Evolutionary conservation across 495 filamentous ascomycete genomes (phyloP).

Genomic region (Echria macrotheca): DNA sequence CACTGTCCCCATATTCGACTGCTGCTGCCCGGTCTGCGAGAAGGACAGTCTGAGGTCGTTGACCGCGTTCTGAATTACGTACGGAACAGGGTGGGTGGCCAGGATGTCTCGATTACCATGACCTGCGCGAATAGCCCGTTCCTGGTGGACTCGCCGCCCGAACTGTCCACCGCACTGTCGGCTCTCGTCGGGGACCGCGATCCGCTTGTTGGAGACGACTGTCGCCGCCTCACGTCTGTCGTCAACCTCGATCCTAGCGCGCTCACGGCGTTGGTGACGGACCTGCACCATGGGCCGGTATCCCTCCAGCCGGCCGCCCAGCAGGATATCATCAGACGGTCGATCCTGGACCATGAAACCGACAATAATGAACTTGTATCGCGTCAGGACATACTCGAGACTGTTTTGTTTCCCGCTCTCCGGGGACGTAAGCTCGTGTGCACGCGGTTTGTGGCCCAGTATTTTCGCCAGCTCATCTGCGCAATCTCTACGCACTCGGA

Average conservation of each 20-base stretch:
- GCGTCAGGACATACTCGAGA: constrained; percentile 28
- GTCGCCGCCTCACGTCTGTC: constrained; percentile 23
- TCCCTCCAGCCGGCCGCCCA: constrained; percentile 25
- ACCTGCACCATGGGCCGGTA: constrained; percentile 34
- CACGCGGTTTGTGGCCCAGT: constrained; percentile 29
- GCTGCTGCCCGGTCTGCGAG: constrained; percentile 17
- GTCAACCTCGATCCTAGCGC: constrained; percentile 39
- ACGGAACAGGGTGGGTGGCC: constrained; percentile 15
- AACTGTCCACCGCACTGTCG: constrained; percentile 14
- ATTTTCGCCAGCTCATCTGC: constrained; percentile 35
- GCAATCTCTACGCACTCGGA: constrained; percentile 36
- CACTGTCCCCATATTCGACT: constrained; percentile 28
- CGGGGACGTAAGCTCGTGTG: constrained; percentile 31
- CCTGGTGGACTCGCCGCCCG: constrained; percentile 14
- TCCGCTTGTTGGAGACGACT: constrained; percentile 21
- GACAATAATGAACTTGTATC: constrained; percentile 25
- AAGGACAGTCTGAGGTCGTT: constrained; percentile 23
- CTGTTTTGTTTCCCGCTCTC: constrained; percentile 33
- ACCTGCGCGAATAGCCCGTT: constrained; percentile 25
- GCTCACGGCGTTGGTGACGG: constrained; percentile 34
- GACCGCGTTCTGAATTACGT: constrained; percentile 23
- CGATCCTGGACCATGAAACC: constrained; percentile 31
- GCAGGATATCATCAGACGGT: constrained; percentile 29
- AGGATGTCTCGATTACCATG: constrained; percentile 19
- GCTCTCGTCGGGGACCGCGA: constrained; percentile 21